Conservation (phyloP, 768 basidiomycete species). For the Mycena maculata region DNA sequence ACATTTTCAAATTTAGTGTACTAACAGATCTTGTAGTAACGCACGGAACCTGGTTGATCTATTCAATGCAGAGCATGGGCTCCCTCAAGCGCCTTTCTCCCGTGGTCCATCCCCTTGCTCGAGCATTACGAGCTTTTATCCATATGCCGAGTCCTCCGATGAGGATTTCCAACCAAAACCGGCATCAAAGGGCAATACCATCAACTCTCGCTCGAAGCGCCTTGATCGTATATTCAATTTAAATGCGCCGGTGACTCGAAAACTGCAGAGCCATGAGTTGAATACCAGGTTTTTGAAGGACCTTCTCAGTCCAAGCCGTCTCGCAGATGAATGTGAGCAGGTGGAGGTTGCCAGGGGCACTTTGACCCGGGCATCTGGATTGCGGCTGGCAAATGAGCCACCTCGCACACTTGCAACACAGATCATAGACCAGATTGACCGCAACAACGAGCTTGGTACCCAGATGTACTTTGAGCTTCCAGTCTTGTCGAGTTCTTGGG, state of each 20-base stretch:
- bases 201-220: background rate
- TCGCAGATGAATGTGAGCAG: background rate
- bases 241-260: background rate
- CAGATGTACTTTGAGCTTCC: slow-evolving; percentile 17
- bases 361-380: background rate
- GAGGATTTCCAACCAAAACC: background rate
- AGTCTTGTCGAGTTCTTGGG: background rate
- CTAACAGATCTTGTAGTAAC: background rate
- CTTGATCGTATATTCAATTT: background rate
- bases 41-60: background rate
- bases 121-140: background rate
- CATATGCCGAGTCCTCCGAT: background rate
- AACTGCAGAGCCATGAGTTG: background rate
- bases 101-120: background rate
- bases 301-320: background rate
- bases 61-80: background rate
- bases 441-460: slow-evolving; percentile 17
- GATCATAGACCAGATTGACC: slow-evolving; percentile 8
- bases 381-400: background rate
- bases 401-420: background rate
- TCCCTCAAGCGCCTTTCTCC: background rate
- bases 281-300: background rate
- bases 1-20: background rate
- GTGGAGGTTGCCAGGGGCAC: background rate
- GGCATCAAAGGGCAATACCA: background rate